Percentiles rank a stretch among this genome's conserved stretches.
Evolutionary conservation across 192 early-diverging fungal genomes (phyloP).

Genomic region (Coemansia sp.): DNA sequence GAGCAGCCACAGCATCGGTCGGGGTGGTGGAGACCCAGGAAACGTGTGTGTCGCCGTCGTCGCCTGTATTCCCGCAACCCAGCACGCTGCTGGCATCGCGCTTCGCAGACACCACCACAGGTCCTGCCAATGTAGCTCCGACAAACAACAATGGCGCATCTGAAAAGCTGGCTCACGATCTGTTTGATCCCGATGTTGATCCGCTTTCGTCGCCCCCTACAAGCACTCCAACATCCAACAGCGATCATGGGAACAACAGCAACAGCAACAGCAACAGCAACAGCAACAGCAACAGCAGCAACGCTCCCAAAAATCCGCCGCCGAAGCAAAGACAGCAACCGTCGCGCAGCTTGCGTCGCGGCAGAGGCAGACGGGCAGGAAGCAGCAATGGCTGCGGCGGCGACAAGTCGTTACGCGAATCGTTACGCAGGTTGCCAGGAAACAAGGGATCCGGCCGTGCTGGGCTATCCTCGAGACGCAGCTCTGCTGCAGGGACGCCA

Average conservation of each 20-base stretch:
- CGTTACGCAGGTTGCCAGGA: constrained; percentile 32
- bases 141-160: not conserved
- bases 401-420: constrained; percentile 31
- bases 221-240: constrained; percentile 3
- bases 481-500: not conserved
- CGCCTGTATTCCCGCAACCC: constrained; percentile 13
- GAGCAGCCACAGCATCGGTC: constrained; percentile 8
- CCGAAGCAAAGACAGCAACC: not conserved
- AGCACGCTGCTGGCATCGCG: constrained; percentile 12
- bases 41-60: constrained; percentile 1
- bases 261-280: not conserved
- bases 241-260: not conserved
- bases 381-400: not conserved
- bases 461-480: constrained; percentile 26
- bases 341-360: not conserved
- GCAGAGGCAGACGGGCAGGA: not conserved
- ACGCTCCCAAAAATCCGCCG: not conserved
- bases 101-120: constrained; percentile 1
- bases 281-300: not conserved
- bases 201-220: constrained; percentile 1
- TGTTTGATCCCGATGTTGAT: constrained; percentile 6
- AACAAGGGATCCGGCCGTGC: constrained; percentile 30
- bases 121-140: not conserved
- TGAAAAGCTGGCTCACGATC: not conserved
- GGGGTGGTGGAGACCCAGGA: not conserved